Conservation (phyloP, 1,284 basidiomycete species). For the Amylostereum chailletii region DNA sequence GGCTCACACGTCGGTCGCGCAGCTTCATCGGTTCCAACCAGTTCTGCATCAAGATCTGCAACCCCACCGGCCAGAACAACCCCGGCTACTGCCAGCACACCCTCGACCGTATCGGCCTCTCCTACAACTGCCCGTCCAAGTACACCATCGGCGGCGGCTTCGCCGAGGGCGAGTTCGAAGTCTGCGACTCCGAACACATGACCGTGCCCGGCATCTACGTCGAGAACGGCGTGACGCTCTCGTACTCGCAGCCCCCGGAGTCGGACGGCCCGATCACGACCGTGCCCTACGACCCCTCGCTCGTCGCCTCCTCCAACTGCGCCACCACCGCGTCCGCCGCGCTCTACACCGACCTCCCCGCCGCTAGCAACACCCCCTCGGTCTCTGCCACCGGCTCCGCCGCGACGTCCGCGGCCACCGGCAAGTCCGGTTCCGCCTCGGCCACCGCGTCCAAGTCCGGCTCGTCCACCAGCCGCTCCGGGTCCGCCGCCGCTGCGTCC, state of each 20-base stretch:
- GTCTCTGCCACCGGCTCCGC: conserved; percentile 11
- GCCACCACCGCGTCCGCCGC: conserved; percentile 43
- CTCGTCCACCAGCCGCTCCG: neutral
- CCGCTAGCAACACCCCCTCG: conserved; percentile 22
- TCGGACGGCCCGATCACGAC: conserved; percentile 44
- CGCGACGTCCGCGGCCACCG: neutral
- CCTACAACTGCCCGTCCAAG: conserved; percentile 26
- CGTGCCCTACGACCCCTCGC: conserved; percentile 51
- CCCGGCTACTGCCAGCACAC: conserved; percentile 36
- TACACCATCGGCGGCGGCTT: conserved; percentile 1
- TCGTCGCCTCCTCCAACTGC: conserved; percentile 61
- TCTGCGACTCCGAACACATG: conserved; percentile 53
- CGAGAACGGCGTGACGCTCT: conserved; percentile 11
- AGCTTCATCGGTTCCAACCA: conserved; percentile 39
- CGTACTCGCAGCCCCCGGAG: conserved; percentile 55
- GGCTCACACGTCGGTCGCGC: neutral
- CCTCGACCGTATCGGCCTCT: conserved; percentile 42
- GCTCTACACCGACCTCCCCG: conserved; percentile 34
- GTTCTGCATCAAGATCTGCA: conserved; percentile 47
- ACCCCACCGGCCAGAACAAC: conserved; percentile 32
- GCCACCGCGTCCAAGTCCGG: neutral
- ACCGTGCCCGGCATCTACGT: conserved; percentile 23
- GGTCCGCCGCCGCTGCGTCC: neutral
- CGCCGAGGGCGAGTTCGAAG: conserved; percentile 29
- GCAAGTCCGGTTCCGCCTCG: neutral